A percentile compares a stretch with the other conserved stretches of the same genome.
Evolutionary conservation across 106 monocot genomes (phyloP).

Genomic region (Alisma plantagoaquatica): DNA sequence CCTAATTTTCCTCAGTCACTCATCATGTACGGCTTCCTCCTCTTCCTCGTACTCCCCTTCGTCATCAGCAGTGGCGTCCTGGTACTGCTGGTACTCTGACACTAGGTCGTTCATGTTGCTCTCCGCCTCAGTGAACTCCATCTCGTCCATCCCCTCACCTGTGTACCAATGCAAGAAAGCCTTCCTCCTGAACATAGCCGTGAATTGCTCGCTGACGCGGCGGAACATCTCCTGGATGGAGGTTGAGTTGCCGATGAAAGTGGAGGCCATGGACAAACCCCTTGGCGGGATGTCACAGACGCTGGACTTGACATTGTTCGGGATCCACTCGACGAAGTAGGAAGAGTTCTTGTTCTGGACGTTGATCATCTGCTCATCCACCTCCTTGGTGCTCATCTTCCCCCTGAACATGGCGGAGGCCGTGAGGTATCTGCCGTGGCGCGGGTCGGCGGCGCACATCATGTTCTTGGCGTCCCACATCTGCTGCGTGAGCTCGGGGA

Average conservation of each 20-base stretch:
- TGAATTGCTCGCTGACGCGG: slow-evolving; percentile 58
- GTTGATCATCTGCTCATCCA: slow-evolving; percentile 19
- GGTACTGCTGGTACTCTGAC: slow-evolving; percentile 65
- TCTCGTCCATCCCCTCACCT: slow-evolving; percentile 59
- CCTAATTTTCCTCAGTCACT: not conserved
- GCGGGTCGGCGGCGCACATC: slow-evolving; percentile 35
- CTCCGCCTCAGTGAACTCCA: slow-evolving; percentile 64
- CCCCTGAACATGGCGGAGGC: slow-evolving; percentile 27
- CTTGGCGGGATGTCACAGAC: slow-evolving; percentile 17
- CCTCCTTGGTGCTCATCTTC: slow-evolving; percentile 30
- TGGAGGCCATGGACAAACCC: too few species aligned
- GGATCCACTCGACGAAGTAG: slow-evolving; percentile 24
- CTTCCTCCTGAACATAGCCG: slow-evolving; percentile 66
- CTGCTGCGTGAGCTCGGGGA: slow-evolving; percentile 30
- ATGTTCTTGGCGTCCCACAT: slow-evolving; percentile 38
- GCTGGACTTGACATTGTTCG: slow-evolving; percentile 20
- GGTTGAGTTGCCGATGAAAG: slow-evolving; percentile 58
- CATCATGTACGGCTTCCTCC: slow-evolving; percentile 7
- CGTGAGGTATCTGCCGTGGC: slow-evolving; percentile 26
- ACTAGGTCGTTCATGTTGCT: slow-evolving; percentile 64
- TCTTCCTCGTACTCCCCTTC: too few species aligned
- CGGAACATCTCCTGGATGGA: slow-evolving; percentile 65
- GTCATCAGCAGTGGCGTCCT: slow-evolving; percentile 58
- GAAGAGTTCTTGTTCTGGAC: slow-evolving; percentile 22
- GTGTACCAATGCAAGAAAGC: slow-evolving; percentile 66